Percentiles rank a stretch among this genome's conserved stretches.
phyloP scores from a whole-genome alignment of 345 rosid species.

The Garcia nutans region DNA sequence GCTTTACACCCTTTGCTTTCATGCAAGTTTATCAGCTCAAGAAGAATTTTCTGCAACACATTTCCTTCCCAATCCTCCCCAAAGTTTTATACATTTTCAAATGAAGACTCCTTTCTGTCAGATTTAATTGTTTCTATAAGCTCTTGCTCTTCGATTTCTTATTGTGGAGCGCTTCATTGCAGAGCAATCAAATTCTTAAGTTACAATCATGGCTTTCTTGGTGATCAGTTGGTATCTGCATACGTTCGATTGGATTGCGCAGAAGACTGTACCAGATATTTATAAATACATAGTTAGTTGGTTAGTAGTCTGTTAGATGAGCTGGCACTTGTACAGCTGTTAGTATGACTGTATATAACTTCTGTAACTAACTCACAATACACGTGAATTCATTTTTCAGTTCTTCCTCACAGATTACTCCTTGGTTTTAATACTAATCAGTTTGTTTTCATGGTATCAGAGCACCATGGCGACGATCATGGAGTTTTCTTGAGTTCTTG shows the following conservation, averaged over 20 bases:
- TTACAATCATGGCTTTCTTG: conserved; percentile 62
- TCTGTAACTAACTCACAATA: too few relatives aligned
- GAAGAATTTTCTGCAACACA: background rate
- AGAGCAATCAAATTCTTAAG: conserved; percentile 46
- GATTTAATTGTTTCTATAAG: conserved; percentile 37
- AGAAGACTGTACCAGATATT: too few relatives aligned
- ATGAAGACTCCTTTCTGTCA: conserved; percentile 44
- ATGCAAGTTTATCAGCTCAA: background rate
- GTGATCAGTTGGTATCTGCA: conserved; percentile 51
- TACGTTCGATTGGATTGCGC: conserved; percentile 40
- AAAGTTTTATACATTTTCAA: conserved; percentile 21
- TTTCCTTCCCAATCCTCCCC: conserved; percentile 14
- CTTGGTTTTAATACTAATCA: too few relatives aligned
- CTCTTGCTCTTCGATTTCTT: conserved; percentile 38
- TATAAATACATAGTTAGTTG: too few relatives aligned
- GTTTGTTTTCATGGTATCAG: too few relatives aligned
- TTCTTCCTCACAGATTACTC: too few relatives aligned
- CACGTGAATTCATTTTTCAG: too few relatives aligned
- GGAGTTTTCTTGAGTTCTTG: too few relatives aligned
- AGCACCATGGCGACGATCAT: too few relatives aligned
- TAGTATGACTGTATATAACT: too few relatives aligned
- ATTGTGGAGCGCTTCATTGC: conserved; percentile 38
- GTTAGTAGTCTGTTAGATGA: too few relatives aligned
- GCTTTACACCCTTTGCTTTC: conserved; percentile 4
- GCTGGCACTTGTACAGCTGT: too few relatives aligned